Percentiles rank a stretch among this genome's conserved stretches.
These are phyloP conservation scores for Aspergillus terreus DNA, from an alignment of 2,329 filamentous ascomycete genomes.

Conservation along the genomic window DNA sequence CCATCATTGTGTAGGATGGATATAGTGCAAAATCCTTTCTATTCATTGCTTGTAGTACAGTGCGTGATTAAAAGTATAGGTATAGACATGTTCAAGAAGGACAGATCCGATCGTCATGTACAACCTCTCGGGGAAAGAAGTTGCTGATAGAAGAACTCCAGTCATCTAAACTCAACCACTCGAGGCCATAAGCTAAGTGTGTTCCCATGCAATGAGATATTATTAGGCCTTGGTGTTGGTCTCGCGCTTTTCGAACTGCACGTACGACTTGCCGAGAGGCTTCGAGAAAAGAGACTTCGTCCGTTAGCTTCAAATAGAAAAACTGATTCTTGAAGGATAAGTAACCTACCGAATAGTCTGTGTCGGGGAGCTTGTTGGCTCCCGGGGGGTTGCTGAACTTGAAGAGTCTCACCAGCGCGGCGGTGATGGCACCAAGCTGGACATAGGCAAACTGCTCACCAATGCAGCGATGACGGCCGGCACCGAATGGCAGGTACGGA, in stretches of 20 bases:
- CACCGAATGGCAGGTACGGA: constrained; percentile 91
- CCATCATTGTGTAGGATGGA: too few relatives aligned
- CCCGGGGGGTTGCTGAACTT: constrained; percentile 63
- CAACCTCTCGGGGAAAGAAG: too few relatives aligned
- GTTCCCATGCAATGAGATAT: background rate
- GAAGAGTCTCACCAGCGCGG: constrained; percentile 71
- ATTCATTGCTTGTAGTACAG: too few relatives aligned
- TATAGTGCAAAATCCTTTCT: too few relatives aligned
- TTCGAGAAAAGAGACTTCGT: constrained; percentile 63
- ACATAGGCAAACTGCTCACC: constrained; percentile 95
- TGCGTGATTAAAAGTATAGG: too few relatives aligned
- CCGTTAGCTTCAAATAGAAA: constrained; percentile 8
- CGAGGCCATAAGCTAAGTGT: too few relatives aligned
- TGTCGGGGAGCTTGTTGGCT: constrained; percentile 36
- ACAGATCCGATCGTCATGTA: too few relatives aligned
- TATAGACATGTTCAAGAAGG: too few relatives aligned
- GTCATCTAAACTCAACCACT: too few relatives aligned
- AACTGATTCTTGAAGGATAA: background rate
- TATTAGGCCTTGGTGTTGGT: constrained; percentile 17
- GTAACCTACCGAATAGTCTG: constrained; percentile 53
- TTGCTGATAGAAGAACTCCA: too few relatives aligned
- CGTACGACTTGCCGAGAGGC: constrained; percentile 65
- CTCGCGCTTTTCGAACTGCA: constrained; percentile 64
- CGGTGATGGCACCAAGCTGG: constrained; percentile 82
- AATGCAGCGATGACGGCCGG: constrained; percentile 89